phyloP scores from a whole-genome alignment of 129 eudicot genomes.

The Centaurea solstitialis region DNA sequence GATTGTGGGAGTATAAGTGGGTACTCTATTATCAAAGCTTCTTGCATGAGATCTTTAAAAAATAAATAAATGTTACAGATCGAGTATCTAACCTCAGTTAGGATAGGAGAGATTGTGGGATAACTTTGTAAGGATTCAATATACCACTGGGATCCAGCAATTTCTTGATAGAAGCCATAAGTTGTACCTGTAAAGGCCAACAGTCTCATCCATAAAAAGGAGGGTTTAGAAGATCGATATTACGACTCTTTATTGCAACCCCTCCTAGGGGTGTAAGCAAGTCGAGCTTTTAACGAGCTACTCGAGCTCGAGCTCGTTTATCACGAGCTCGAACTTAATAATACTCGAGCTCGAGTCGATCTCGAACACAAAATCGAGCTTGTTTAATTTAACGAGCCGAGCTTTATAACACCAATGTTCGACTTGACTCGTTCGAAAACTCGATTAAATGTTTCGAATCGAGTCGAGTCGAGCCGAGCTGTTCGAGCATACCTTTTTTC shows the following conservation, averaged over 20 bases:
- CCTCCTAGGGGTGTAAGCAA: too few species aligned
- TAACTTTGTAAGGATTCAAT: slow-evolving; percentile 94
- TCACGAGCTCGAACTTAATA: too few species aligned
- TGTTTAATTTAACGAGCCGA: too few species aligned
- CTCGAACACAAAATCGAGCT: too few species aligned
- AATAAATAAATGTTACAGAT: background rate
- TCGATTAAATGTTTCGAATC: too few species aligned
- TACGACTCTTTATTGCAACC: background rate
- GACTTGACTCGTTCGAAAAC: too few species aligned
- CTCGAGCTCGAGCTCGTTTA: too few species aligned
- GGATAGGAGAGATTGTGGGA: slow-evolving; percentile 60
- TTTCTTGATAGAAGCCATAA: slow-evolving; percentile 91
- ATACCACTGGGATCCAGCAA: slow-evolving; percentile 84
- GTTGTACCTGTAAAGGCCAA: slow-evolving; percentile 58
- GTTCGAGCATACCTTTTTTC: too few species aligned
- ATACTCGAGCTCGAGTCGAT: too few species aligned
- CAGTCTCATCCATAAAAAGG: background rate
- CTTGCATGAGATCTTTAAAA: background rate
- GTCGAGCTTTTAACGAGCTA: too few species aligned
- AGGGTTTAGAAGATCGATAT: background rate
- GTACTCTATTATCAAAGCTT: background rate
- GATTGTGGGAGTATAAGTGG: background rate
- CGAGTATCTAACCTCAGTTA: slow-evolving; percentile 31
- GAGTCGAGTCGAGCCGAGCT: too few species aligned
- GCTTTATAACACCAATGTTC: too few species aligned